These are phyloP conservation scores for Jaapia argillacea DNA, from an alignment of 768 basidiomycete species.

Conservation along the genomic window DNA sequence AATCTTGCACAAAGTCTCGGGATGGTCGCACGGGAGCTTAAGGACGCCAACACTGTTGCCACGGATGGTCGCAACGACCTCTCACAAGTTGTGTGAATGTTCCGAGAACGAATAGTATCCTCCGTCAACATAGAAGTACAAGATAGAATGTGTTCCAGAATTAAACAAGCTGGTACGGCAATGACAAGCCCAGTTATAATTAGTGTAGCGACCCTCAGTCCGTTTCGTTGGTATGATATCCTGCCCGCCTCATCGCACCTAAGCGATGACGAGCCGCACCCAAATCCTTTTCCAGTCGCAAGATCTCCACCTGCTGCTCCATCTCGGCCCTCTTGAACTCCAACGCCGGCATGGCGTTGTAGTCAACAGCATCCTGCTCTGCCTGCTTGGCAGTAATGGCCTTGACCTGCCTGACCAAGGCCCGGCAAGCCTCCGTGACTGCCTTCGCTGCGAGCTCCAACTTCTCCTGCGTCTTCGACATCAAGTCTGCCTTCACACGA, in stretches of 20 bases:
- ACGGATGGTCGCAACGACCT: no score
- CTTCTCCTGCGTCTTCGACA: slow-evolving; percentile 97
- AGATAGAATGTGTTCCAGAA: no score
- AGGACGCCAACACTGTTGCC: no score
- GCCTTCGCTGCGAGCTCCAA: slow-evolving; percentile 96
- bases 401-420: slow-evolving; percentile 94
- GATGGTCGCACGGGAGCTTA: no score
- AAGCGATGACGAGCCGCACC: slow-evolving; percentile 76
- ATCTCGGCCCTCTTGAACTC: slow-evolving; percentile 98
- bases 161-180: no score
- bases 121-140: no score
- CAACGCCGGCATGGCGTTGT: slow-evolving; percentile 84
- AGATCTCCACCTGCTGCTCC: slow-evolving; percentile 99
- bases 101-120: no score
- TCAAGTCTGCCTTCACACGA: slow-evolving; percentile 94
- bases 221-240: slow-evolving; percentile 82
- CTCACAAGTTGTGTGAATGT: no score
- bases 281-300: slow-evolving; percentile 92
- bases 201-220: no score
- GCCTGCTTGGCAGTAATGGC: slow-evolving; percentile 79
- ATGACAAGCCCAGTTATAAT: no score
- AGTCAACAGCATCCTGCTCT: slow-evolving; percentile 72
- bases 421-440: slow-evolving; percentile 95
- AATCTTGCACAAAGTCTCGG: no score
- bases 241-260: slow-evolving; percentile 80